These are phyloP conservation scores for Herpetomonas samuelpessoai DNA, from an alignment of 208 protist species.

Conservation along the genomic window DNA sequence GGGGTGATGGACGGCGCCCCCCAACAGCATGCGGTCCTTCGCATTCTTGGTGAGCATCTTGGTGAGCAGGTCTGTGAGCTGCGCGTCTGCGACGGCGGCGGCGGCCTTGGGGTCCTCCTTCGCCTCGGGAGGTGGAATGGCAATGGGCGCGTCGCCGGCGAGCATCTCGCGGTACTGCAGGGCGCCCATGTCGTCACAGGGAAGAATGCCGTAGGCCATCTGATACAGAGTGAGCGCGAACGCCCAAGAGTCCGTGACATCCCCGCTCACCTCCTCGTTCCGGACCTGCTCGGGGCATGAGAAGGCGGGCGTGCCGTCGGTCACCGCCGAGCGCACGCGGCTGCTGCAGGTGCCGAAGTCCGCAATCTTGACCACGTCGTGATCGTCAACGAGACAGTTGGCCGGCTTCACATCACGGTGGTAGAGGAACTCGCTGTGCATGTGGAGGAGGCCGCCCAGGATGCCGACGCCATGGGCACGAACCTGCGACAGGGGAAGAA, in stretches of 20 bases:
- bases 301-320: constrained; percentile 81
- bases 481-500: constrained; percentile 46
- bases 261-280: constrained; percentile 48
- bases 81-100: constrained; percentile 17
- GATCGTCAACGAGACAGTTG: constrained; percentile 71
- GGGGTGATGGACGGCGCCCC: constrained; percentile 41
- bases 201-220: constrained; percentile 63
- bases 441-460: constrained; percentile 60
- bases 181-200: constrained; percentile 20
- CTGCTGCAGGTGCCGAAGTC: constrained; percentile 89
- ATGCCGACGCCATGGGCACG: constrained; percentile 60
- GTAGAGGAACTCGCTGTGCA: constrained; percentile 77
- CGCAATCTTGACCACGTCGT: constrained; percentile 75
- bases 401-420: constrained; percentile 83
- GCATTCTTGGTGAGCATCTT: constrained; percentile 74
- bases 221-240: constrained; percentile 90
- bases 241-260: constrained; percentile 88
- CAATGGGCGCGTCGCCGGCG: constrained; percentile 2
- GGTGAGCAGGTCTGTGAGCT: constrained; percentile 50
- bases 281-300: constrained; percentile 67
- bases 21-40: constrained; percentile 51
- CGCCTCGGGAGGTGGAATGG: not conserved
- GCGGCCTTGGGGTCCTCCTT: constrained; percentile 4
- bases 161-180: constrained; percentile 6
- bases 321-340: constrained; percentile 25